Conservation (phyloP, 192 early-diverging fungal genomes). For the Thoreauomyces humboldtii region DNA sequence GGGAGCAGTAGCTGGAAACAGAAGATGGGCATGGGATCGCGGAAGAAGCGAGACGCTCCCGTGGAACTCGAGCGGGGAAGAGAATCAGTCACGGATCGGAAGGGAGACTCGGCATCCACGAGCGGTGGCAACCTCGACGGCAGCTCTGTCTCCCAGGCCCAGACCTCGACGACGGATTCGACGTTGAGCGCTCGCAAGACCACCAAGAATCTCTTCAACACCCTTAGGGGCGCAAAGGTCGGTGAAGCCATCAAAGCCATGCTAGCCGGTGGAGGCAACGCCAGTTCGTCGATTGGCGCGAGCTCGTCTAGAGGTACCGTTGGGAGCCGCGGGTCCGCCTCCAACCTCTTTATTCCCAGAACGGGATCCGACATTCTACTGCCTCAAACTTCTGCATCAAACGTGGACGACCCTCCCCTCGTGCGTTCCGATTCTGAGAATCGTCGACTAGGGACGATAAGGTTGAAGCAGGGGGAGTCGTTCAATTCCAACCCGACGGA, state of each 20-base stretch:
- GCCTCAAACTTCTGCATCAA: too few relatives aligned
- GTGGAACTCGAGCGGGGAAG: neutral
- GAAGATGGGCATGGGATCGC: neutral
- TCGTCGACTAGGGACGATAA: too few relatives aligned
- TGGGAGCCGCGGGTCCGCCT: too few relatives aligned
- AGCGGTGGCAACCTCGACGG: neutral
- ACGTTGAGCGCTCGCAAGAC: neutral
- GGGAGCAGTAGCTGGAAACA: neutral
- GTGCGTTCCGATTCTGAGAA: too few relatives aligned
- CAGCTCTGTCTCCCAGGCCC: neutral
- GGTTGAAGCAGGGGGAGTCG: too few relatives aligned
- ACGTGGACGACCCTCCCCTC: too few relatives aligned
- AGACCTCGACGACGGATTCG: neutral
- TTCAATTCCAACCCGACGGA: too few relatives aligned
- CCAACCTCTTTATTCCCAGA: too few relatives aligned
- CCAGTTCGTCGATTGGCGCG: neutral
- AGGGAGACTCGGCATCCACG: neutral
- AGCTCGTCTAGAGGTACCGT: too few relatives aligned
- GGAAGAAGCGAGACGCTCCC: neutral
- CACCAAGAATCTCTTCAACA: neutral
- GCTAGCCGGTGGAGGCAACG: conserved; percentile 8
- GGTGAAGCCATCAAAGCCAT: conserved; percentile 16
- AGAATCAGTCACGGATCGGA: neutral
- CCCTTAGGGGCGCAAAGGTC: conserved; percentile 20
- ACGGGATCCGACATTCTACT: too few relatives aligned